phyloP scores from a whole-genome alignment of 345 rosid genomes.

The Lagerstroemia speciosa region DNA sequence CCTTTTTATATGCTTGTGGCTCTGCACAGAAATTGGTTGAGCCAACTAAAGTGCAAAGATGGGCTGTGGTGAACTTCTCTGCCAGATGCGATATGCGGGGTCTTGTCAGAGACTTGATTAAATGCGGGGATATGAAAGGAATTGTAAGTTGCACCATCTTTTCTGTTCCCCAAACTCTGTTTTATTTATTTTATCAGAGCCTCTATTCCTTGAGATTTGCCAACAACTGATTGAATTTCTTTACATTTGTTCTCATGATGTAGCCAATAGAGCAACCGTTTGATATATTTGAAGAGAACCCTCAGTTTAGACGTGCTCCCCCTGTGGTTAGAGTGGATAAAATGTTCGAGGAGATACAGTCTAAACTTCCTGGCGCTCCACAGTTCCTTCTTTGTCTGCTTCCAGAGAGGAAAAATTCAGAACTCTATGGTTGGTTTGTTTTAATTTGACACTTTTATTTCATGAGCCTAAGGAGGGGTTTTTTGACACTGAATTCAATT shows the following conservation, averaged over 20 bases:
- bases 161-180: background rate
- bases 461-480: conserved; percentile 25
- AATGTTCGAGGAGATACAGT: conserved; percentile 30
- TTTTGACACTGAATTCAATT: background rate
- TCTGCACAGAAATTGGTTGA: conserved; percentile 53
- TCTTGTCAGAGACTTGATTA: conserved; percentile 46
- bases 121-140: conserved; percentile 74
- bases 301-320: conserved; percentile 27
- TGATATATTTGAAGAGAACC: conserved; percentile 30
- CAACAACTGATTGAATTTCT: background rate
- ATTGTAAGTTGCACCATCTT: conserved; percentile 42
- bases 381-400: conserved; percentile 39
- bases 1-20: conserved; percentile 12
- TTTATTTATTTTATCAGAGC: background rate
- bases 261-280: conserved; percentile 24
- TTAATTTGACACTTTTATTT: background rate
- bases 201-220: background rate
- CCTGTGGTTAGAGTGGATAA: conserved; percentile 36
- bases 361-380: conserved; percentile 31
- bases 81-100: conserved; percentile 60
- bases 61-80: conserved; percentile 90
- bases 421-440: conserved; percentile 31
- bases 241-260: conserved; percentile 6
- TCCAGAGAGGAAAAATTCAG: conserved; percentile 45
- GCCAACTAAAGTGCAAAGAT: conserved; percentile 52